Evolutionary conservation across 495 filamentous ascomycete genomes (phyloP).

Genomic region (Trichodelitschia bisporula): DNA sequence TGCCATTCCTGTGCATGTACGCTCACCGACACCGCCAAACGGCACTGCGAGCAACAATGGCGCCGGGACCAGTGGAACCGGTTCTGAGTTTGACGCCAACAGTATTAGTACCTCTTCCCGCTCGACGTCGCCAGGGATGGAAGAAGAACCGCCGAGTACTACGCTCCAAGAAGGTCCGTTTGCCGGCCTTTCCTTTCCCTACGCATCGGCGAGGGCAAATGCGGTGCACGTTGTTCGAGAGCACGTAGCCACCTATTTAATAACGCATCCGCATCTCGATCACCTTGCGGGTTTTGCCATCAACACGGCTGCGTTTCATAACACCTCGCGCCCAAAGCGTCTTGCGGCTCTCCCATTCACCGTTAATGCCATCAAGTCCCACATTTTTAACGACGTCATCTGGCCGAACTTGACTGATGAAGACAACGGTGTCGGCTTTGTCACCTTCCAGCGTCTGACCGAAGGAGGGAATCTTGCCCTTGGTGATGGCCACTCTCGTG

Average conservation of each 20-base stretch:
- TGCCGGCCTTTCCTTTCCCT: constrained; percentile 40
- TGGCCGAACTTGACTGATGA: constrained; percentile 97
- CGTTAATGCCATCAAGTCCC: constrained; percentile 66
- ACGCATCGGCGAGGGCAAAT: constrained; percentile 40
- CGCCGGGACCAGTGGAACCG: too few species aligned
- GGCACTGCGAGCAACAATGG: background rate
- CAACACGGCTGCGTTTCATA: constrained; percentile 63
- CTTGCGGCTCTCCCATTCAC: constrained; percentile 67
- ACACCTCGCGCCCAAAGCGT: constrained; percentile 49
- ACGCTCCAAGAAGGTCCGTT: constrained; percentile 35
- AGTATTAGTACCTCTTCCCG: constrained; percentile 2
- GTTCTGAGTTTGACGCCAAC: too few species aligned
- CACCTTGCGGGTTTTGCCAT: constrained; percentile 79
- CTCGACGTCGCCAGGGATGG: constrained; percentile 2
- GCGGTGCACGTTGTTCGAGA: constrained; percentile 51
- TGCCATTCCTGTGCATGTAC: too few species aligned
- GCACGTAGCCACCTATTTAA: constrained; percentile 64
- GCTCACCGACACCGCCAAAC: background rate
- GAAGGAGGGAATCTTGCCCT: constrained; percentile 69
- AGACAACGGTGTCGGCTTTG: constrained; percentile 73
- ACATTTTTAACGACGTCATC: constrained; percentile 93
- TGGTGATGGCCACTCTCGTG: constrained; percentile 45
- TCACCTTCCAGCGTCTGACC: constrained; percentile 69
- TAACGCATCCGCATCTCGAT: constrained; percentile 88
- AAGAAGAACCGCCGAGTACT: too few species aligned